phyloP scores from a whole-genome alignment of 208 protist genomes.

The Crithidia bombi region DNA sequence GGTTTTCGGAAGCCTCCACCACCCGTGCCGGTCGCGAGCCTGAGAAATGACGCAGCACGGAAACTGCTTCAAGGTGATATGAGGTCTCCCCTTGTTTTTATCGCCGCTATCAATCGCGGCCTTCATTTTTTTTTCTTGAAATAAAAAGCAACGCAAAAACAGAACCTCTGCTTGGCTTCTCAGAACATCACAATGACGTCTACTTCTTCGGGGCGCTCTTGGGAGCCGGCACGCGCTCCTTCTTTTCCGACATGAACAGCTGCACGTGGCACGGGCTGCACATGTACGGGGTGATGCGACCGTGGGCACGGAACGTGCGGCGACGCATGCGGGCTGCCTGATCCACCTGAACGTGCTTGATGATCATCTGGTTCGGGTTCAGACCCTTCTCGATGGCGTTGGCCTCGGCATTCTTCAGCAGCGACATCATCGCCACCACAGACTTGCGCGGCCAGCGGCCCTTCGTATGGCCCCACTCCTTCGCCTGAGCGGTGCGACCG shows the following conservation, averaged over 20 bases:
- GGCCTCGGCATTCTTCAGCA: constrained; percentile 94
- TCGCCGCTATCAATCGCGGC: too few relatives aligned
- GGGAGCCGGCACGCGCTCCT: constrained; percentile 80
- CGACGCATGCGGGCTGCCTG: constrained; percentile 90
- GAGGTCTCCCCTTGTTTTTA: too few relatives aligned
- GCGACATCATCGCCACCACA: constrained; percentile 85
- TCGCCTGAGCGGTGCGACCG: constrained; percentile 92
- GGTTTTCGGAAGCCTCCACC: too few relatives aligned
- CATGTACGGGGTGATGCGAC: constrained; percentile 95
- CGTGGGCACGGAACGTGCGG: constrained; percentile 96
- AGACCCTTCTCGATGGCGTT: constrained; percentile 91
- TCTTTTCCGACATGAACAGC: constrained; percentile 89
- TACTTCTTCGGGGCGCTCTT: constrained; percentile 89
- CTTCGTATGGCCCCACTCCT: constrained; percentile 93
- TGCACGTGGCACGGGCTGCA: constrained; percentile 92
- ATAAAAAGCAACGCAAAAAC: constrained; percentile 42
- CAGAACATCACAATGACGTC: constrained; percentile 21
- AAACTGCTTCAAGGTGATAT: too few relatives aligned
- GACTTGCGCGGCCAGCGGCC: constrained; percentile 96
- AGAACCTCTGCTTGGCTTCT: constrained; percentile 8
- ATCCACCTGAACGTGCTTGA: constrained; percentile 94
- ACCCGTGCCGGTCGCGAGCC: too few relatives aligned
- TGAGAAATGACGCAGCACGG: too few relatives aligned
- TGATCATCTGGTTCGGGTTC: constrained; percentile 90
- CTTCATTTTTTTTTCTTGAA: background rate